Conservation (phyloP, 257 asterid species). For the Misopates orontium region DNA sequence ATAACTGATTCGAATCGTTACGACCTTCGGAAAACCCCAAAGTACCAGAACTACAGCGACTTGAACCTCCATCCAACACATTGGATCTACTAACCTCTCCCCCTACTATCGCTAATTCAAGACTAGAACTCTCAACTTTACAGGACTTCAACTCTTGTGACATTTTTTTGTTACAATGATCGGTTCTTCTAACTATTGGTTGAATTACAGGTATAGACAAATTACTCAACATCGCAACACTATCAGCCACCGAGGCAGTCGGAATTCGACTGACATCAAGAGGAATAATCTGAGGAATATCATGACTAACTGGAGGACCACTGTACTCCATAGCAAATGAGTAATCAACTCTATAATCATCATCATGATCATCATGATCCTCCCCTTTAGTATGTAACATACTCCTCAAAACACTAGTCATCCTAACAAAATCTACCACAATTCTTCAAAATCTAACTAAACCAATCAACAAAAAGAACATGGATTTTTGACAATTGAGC, state of each 20-base stretch:
- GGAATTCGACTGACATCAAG: conserved; percentile 78
- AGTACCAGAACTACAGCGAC: conserved; percentile 71
- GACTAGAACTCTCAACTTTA: conserved; percentile 25
- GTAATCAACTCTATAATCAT: conserved; percentile 59
- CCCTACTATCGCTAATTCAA: background rate
- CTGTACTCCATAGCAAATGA: conserved; percentile 81
- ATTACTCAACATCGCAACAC: conserved; percentile 30
- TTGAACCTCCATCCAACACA: conserved; percentile 40
- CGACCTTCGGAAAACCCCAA: conserved; percentile 58
- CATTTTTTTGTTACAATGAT: conserved; percentile 19
- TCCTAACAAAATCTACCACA: conserved; percentile 24
- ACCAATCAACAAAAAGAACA: background rate
- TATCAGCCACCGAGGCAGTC: conserved; percentile 59
- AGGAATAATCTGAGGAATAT: conserved; percentile 73
- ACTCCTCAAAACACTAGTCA: conserved; percentile 45
- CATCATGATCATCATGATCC: conserved; percentile 35
- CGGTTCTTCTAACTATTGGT: conserved; percentile 55
- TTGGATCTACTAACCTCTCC: conserved; percentile 21
- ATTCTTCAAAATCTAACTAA: conserved; percentile 9
- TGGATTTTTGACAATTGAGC: background rate
- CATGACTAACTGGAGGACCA: conserved; percentile 78
- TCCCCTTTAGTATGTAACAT: conserved; percentile 34
- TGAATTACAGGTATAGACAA: conserved; percentile 68
- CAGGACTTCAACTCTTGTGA: conserved; percentile 26
- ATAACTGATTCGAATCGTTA: conserved; percentile 36